Conservation (phyloP, 345 rosid genomes). For the Hibiscus trionum region DNA sequence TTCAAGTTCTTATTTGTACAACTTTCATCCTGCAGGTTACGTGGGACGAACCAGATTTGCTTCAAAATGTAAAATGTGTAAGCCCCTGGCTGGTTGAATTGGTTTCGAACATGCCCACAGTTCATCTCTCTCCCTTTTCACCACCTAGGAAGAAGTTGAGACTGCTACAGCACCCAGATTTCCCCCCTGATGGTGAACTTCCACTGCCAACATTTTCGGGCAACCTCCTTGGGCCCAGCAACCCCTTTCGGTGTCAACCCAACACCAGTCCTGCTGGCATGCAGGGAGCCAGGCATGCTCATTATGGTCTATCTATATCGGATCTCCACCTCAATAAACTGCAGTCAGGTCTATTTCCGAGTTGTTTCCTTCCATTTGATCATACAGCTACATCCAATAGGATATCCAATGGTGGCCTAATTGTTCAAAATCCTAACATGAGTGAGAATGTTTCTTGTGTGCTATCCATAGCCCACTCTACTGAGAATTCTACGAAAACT, state of each 20-base stretch:
- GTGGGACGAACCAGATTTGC: constrained; percentile 78
- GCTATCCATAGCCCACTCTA: constrained; percentile 38
- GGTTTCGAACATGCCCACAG: constrained; percentile 58
- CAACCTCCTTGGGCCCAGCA: constrained; percentile 42
- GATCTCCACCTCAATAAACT: constrained; percentile 52
- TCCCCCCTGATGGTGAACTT: constrained; percentile 44
- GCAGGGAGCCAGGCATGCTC: constrained; percentile 97
- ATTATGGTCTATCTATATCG: constrained; percentile 43
- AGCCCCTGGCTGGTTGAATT: constrained; percentile 74
- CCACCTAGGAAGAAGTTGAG: constrained; percentile 65
- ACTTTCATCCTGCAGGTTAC: constrained; percentile 33
- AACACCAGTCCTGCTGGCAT: constrained; percentile 70
- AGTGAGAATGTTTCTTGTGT: constrained; percentile 35
- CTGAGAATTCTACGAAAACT: constrained; percentile 27
- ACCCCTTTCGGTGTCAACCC: constrained; percentile 47
- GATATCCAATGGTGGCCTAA: constrained; percentile 21
- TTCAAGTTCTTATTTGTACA: constrained; percentile 9
- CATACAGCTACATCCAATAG: constrained; percentile 25
- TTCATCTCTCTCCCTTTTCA: constrained; percentile 52
- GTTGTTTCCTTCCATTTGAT: constrained; percentile 29
- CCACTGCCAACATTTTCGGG: constrained; percentile 41
- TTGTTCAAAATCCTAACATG: constrained; percentile 32
- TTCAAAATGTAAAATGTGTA: constrained; percentile 60
- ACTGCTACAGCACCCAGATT: constrained; percentile 47
- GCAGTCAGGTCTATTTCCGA: constrained; percentile 31